Evolutionary conservation across 768 basidiomycete species (phyloP), one percentile per base, ranked within the genome.

Genomic region (Russula lepida): DNA sequence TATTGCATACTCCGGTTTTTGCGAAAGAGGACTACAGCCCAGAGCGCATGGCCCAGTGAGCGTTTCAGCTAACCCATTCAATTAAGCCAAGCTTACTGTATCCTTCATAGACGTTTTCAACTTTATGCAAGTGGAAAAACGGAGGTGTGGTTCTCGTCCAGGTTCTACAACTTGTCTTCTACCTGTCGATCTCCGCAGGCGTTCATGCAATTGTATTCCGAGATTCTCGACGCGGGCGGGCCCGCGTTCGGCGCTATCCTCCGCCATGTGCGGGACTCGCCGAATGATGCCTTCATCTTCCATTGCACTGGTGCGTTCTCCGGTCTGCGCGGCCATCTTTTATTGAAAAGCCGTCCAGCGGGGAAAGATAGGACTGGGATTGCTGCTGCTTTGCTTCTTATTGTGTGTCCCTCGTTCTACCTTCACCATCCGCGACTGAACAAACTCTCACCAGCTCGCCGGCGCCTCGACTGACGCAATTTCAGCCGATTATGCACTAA

Each of bases 301-400:
- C 88, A 92, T 67, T 92, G 90, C 66, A 91, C 90, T 56, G 81
- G 79, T 79, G 50, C n/a, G 69, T 56, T 19, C 1, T 21, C 49
- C 47, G 48, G 23, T 52, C 28, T 4, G 17, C 27, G 50, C 32
- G 15, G 3, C 55, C 15, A 4, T 21, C 12, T 48, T n/a, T 47
- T 51, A 5, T 17, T 52, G 56, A 55, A 50, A 54, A 5, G 47
- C 11, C 30, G 30, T 15, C 25, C 30, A 81, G 90, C 88, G 28
- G 90, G 90, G 3, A 92, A 92, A 71, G 89, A 92, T 72, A 76
- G 90, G 66, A 92, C 90, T 2, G 90, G 89, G 17, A 74, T 92
- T 25, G 72, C 86, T 39, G 86, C 88, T 15, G 89, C 89, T 6
- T 76, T 92, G 32, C 67, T 91, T 13, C 74, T 92, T 27, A 83